Evolutionary conservation across 2,329 filamentous ascomycete species (phyloP).

Genomic region (Cercospora sp.): DNA sequence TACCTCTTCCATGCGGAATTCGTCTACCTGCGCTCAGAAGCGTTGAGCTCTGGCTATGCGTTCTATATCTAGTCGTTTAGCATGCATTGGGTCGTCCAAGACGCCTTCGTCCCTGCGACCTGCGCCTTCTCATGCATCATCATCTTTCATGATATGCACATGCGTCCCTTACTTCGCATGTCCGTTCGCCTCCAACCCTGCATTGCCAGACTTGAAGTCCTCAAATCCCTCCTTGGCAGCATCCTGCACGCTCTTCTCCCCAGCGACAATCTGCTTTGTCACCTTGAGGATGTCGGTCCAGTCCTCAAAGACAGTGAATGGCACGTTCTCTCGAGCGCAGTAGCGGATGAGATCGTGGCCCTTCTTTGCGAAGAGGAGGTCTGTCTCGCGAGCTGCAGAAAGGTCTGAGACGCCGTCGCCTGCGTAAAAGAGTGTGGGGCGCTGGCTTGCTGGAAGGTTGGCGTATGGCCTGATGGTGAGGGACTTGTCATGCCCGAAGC

Average conservation of each 20-base stretch:
- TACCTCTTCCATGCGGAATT: not conserved
- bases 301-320: conserved; percentile 83
- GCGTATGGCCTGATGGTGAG: conserved; percentile 87
- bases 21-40: not conserved
- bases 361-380: conserved; percentile 89
- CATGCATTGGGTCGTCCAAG: not conserved
- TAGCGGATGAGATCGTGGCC: conserved; percentile 85
- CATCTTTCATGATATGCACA: not conserved
- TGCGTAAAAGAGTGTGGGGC: conserved; percentile 88
- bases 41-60: not conserved
- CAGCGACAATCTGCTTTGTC: conserved; percentile 73
- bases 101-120: not conserved
- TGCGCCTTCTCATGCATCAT: not conserved
- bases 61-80: conserved; percentile 4
- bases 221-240: conserved; percentile 60
- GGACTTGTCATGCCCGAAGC: conserved; percentile 96
- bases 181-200: conserved; percentile 34
- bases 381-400: conserved; percentile 84
- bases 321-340: conserved; percentile 79
- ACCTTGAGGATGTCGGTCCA: conserved; percentile 77
- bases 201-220: conserved; percentile 48
- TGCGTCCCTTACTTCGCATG: conserved; percentile 2
- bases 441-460: conserved; percentile 63
- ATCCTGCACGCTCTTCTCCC: conserved; percentile 68
- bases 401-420: conserved; percentile 93